Evolutionary conservation across 1,284 basidiomycete genomes (phyloP).

Genomic region (Sanguinoderma infundibulare): DNA sequence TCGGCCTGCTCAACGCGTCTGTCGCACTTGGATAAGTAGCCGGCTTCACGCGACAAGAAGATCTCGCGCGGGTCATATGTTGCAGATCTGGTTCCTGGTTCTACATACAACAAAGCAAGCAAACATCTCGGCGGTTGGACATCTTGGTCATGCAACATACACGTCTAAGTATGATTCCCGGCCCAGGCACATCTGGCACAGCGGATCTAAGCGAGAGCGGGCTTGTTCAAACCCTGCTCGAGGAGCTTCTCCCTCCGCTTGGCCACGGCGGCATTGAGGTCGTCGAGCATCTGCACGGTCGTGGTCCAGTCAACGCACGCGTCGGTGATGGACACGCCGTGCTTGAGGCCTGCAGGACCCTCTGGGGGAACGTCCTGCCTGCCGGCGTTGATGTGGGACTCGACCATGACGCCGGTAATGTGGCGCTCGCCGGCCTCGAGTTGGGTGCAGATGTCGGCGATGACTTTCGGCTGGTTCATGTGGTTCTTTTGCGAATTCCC

Average conservation of each 20-base stretch:
- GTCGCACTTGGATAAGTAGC: too few species aligned
- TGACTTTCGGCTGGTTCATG: conserved; percentile 86
- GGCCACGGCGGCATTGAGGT: conserved; percentile 64
- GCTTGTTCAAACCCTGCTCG: conserved; percentile 34
- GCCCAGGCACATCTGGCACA: not conserved
- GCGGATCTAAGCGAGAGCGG: not conserved
- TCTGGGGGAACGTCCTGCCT: conserved; percentile 81
- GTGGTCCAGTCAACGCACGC: conserved; percentile 93
- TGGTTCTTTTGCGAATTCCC: conserved; percentile 95
- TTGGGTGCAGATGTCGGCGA: conserved; percentile 80
- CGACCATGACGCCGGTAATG: conserved; percentile 97
- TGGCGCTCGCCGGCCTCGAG: conserved; percentile 76
- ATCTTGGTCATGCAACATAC: not conserved
- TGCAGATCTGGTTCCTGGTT: not conserved
- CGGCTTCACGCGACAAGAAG: too few species aligned
- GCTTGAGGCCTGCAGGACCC: conserved; percentile 68
- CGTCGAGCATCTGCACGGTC: conserved; percentile 79
- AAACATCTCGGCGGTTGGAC: not conserved
- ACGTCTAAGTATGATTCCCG: not conserved
- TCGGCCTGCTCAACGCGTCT: too few species aligned
- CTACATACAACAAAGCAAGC: conserved; percentile 1
- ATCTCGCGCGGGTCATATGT: not conserved
- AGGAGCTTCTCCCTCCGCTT: conserved; percentile 41
- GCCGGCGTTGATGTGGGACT: conserved; percentile 90
- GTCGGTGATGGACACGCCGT: conserved; percentile 91